Percentiles rank a stretch among this genome's conserved stretches.
phyloP scores from a whole-genome alignment of 2,329 filamentous ascomycete genomes.

The Paecilomyces dactylethromorphus region DNA sequence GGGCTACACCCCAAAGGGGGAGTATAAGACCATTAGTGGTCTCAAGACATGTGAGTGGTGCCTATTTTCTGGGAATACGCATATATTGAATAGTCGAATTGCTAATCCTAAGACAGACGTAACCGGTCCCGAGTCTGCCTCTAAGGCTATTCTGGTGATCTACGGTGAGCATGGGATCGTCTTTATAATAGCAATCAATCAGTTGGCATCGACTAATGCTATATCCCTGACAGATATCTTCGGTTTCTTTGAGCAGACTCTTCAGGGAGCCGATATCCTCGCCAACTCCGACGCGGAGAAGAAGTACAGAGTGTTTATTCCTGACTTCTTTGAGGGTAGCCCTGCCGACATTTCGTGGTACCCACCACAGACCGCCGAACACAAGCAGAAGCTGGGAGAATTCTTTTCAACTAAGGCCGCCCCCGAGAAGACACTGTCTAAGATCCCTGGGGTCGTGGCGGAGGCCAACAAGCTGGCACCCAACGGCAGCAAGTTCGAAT shows the following conservation, averaged over 20 bases:
- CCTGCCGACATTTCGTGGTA: constrained; percentile 59
- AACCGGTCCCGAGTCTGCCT: constrained; percentile 51
- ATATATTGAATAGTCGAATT: neutral
- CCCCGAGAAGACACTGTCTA: constrained; percentile 51
- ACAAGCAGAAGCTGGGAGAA: constrained; percentile 52
- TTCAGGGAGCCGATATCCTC: constrained; percentile 59
- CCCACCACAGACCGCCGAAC: constrained; percentile 54
- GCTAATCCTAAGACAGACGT: constrained; percentile 34
- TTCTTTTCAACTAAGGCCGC: constrained; percentile 54
- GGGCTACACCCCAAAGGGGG: constrained; percentile 51
- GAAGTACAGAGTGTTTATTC: constrained; percentile 81
- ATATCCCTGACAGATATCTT: constrained; percentile 48
- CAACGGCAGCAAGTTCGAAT: constrained; percentile 32
- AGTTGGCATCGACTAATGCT: neutral
- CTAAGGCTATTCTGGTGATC: constrained; percentile 52
- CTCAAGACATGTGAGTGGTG: constrained; percentile 51
- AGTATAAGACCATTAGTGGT: constrained; percentile 54
- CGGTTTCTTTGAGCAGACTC: constrained; percentile 56
- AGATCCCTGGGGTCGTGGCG: constrained; percentile 49
- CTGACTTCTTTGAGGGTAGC: constrained; percentile 80
- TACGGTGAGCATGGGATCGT: constrained; percentile 31
- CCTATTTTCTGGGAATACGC: neutral
- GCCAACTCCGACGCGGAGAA: constrained; percentile 57
- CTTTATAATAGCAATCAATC: neutral
- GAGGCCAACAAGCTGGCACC: constrained; percentile 45